Evolutionary conservation across 352 stramenopile genomes (phyloP).

Genomic region (Blastocystis sp.): DNA sequence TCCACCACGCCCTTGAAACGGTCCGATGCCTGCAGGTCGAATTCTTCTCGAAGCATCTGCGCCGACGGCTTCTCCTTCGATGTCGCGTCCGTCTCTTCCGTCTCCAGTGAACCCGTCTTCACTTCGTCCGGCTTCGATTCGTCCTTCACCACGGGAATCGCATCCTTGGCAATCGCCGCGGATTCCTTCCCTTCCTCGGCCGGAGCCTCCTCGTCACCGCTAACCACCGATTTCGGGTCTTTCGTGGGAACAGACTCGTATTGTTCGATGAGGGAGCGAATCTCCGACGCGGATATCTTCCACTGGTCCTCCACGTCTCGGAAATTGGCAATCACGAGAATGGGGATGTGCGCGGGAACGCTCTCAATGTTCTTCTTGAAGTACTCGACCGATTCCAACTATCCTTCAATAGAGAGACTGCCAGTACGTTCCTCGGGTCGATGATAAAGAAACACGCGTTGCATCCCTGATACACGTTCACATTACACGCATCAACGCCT

Average conservation of each 20-base stretch:
- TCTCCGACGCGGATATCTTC: constrained; percentile 44
- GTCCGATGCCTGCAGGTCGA: too few relatives aligned
- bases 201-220: too few relatives aligned
- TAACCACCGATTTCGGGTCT: too few relatives aligned
- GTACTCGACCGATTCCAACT: constrained; percentile 64
- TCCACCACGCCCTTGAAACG: background rate
- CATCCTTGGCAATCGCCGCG: background rate
- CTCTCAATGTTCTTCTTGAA: constrained; percentile 50
- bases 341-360: constrained; percentile 45
- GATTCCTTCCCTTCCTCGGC: too few relatives aligned
- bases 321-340: constrained; percentile 68
- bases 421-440: constrained; percentile 42
- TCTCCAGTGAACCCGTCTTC: too few relatives aligned
- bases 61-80: background rate
- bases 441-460: constrained; percentile 58
- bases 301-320: constrained; percentile 14
- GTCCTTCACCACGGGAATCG: background rate
- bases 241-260: background rate
- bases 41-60: too few relatives aligned
- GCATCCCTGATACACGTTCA: constrained; percentile 67
- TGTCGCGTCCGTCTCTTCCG: background rate
- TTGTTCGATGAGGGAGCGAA: background rate
- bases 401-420: background rate
- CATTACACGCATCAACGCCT: constrained; percentile 6
- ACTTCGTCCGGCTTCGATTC: background rate